A percentile compares a stretch with the other conserved stretches of the same genome.
phyloP scores from a whole-genome alignment of 2,329 filamentous ascomycete genomes.

The Penicillium thymicola region DNA sequence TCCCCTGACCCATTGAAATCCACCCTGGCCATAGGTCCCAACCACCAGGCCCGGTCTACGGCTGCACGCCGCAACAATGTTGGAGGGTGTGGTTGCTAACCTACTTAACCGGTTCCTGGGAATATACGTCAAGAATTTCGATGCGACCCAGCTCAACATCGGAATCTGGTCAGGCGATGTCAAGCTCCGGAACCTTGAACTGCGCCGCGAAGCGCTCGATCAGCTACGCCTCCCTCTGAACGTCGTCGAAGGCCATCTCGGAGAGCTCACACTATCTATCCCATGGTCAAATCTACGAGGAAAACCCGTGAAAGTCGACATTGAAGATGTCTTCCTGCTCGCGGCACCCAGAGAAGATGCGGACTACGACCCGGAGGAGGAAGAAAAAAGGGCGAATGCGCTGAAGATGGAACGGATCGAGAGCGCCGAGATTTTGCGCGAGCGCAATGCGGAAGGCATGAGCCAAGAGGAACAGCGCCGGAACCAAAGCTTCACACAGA shows the following conservation, averaged over 20 bases:
- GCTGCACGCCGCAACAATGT: slow-evolving; percentile 67
- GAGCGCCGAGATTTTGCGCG: slow-evolving; percentile 89
- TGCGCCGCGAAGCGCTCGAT: slow-evolving; percentile 91
- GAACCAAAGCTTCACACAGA: slow-evolving; percentile 96
- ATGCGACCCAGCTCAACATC: slow-evolving; percentile 94
- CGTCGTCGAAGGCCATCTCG: slow-evolving; percentile 91
- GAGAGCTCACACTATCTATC: slow-evolving; percentile 85
- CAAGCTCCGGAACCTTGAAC: slow-evolving; percentile 85
- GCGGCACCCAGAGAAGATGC: slow-evolving; percentile 94
- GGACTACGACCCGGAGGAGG: slow-evolving; percentile 88
- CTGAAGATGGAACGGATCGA: slow-evolving; percentile 99
- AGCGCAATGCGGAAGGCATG: slow-evolving; percentile 87
- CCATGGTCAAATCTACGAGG: slow-evolving; percentile 97
- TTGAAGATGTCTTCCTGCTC: slow-evolving; percentile 94
- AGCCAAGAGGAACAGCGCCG: slow-evolving; percentile 94
- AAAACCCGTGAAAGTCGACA: slow-evolving; percentile 89
- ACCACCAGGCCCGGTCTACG: slow-evolving; percentile 69
- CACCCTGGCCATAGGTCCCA: slow-evolving; percentile 16
- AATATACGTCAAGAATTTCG: slow-evolving; percentile 99
- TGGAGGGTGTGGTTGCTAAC: slow-evolving; percentile 94
- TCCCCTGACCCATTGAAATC: slow-evolving; percentile 11
- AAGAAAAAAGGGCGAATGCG: slow-evolving; percentile 78
- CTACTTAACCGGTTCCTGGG: slow-evolving; percentile 98
- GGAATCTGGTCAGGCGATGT: slow-evolving; percentile 99
- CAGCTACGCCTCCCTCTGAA: slow-evolving; percentile 96